Evolutionary conservation across 352 stramenopile genomes (phyloP).

Genomic region (Phytopythium cucurbitacearum): DNA sequence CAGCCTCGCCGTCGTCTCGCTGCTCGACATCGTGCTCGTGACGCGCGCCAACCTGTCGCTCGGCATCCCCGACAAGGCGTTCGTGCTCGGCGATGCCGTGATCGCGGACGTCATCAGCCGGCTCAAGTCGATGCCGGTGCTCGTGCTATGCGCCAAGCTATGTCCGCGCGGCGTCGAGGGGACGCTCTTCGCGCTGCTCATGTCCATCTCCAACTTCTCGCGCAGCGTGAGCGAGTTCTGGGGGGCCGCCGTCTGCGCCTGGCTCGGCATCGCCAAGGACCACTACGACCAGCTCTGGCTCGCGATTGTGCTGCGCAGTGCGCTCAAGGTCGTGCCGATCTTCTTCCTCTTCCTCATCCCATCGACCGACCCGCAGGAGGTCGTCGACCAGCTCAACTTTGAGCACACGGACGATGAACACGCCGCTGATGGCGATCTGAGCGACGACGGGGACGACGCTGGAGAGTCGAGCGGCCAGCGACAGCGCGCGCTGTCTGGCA

Average conservation of each 20-base stretch:
- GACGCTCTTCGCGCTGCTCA: slow-evolving; percentile 95
- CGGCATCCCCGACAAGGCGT: slow-evolving; percentile 93
- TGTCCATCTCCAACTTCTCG: slow-evolving; percentile 97
- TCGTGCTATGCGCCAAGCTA: slow-evolving; percentile 93
- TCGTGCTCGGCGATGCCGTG: slow-evolving; percentile 94
- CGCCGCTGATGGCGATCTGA: slow-evolving; percentile 7
- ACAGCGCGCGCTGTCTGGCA: slow-evolving; percentile 17
- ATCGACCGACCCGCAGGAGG: slow-evolving; percentile 63
- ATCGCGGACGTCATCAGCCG: slow-evolving; percentile 81
- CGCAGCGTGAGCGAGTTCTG: slow-evolving; percentile 92
- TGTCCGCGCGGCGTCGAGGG: slow-evolving; percentile 95
- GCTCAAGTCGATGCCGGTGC: slow-evolving; percentile 90
- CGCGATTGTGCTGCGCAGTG: slow-evolving; percentile 89
- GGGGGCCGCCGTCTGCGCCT: slow-evolving; percentile 86
- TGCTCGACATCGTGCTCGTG: slow-evolving; percentile 87
- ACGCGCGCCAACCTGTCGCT: slow-evolving; percentile 89
- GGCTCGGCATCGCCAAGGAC: slow-evolving; percentile 86
- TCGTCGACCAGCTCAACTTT: slow-evolving; percentile 71
- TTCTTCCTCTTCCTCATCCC: slow-evolving; percentile 86
- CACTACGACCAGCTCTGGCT: slow-evolving; percentile 91
- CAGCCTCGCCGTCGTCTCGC: slow-evolving; percentile 59
- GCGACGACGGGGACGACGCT: slow-evolving; percentile 16
- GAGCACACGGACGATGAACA: slow-evolving; percentile 15
- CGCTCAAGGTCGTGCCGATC: slow-evolving; percentile 90
- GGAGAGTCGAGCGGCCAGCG: slow-evolving; percentile 18